Percentiles rank a stretch among this genome's conserved stretches.
phyloP scores from a whole-genome alignment of 108 stramenopile genomes.

The Skeletonema costatum region DNA sequence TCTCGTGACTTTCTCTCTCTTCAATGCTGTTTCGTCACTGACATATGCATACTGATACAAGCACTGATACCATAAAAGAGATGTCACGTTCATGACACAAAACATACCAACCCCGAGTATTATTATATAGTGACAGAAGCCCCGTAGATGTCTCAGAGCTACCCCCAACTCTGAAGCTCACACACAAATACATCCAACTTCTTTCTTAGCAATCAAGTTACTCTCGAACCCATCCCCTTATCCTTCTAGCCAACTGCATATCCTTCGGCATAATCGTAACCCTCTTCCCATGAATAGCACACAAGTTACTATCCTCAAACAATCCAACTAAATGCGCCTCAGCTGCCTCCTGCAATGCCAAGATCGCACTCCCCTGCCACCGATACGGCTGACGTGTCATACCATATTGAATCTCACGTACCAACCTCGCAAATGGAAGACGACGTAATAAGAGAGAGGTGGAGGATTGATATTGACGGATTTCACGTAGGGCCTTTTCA shows the following conservation, averaged over 20 bases:
- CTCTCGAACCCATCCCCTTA: slow-evolving; percentile 77
- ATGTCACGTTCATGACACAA: neutral
- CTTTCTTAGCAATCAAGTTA: slow-evolving; percentile 25
- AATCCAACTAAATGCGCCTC: slow-evolving; percentile 93
- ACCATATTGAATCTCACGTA: slow-evolving; percentile 83
- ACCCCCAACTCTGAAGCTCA: no score
- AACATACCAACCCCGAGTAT: no score
- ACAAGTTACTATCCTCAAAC: slow-evolving; percentile 96
- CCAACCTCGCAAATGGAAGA: slow-evolving; percentile 94
- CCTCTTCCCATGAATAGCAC: slow-evolving; percentile 96
- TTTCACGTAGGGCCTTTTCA: slow-evolving; percentile 91
- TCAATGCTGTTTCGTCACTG: neutral
- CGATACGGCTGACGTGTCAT: slow-evolving; percentile 66
- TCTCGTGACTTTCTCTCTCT: neutral
- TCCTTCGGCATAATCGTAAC: slow-evolving; percentile 99
- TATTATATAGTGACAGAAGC: no score
- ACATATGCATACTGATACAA: neutral
- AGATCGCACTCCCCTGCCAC: slow-evolving; percentile 94
- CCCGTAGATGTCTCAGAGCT: no score
- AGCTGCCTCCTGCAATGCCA: slow-evolving; percentile 95
- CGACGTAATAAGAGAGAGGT: slow-evolving; percentile 93
- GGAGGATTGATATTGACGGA: slow-evolving; percentile 90
- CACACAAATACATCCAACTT: no score
- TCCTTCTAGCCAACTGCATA: slow-evolving; percentile 93
- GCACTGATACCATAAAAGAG: neutral